Evolutionary conservation across 2,329 filamentous ascomycete species (phyloP).

Genomic region (Didymella pinodella): DNA sequence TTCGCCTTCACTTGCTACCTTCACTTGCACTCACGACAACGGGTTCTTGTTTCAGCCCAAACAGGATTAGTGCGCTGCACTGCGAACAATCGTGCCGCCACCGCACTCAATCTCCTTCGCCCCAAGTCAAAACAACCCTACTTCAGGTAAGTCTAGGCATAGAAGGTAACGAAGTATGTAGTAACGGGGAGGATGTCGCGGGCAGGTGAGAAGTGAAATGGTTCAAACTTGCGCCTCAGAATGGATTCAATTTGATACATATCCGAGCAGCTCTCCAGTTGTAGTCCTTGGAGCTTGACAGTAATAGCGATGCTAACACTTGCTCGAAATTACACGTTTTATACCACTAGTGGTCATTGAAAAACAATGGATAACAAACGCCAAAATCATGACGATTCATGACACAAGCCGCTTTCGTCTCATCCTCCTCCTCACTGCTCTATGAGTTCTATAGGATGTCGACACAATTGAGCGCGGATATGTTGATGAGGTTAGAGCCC

Average conservation of each 20-base stretch:
- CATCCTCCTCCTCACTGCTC: not conserved
- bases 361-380: not conserved
- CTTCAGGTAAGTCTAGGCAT: too few relatives aligned
- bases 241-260: not conserved
- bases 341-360: not conserved
- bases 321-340: not conserved
- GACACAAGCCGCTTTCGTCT: not conserved
- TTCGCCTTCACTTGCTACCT: too few relatives aligned
- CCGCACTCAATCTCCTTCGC: too few relatives aligned
- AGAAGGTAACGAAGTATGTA: too few relatives aligned
- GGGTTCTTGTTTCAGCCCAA: too few relatives aligned
- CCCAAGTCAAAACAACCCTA: too few relatives aligned
- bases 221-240: not conserved
- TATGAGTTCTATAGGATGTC: not conserved
- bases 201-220: not conserved
- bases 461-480: not conserved
- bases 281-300: not conserved
- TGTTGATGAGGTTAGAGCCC: not conserved
- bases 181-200: not conserved
- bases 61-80: too few relatives aligned
- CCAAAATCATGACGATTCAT: not conserved
- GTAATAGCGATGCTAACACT: not conserved
- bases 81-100: too few relatives aligned
- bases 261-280: not conserved
- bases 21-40: too few relatives aligned